Conservation (phyloP, 2,329 filamentous ascomycete genomes). For the Incumbomyces delicatus region DNA sequence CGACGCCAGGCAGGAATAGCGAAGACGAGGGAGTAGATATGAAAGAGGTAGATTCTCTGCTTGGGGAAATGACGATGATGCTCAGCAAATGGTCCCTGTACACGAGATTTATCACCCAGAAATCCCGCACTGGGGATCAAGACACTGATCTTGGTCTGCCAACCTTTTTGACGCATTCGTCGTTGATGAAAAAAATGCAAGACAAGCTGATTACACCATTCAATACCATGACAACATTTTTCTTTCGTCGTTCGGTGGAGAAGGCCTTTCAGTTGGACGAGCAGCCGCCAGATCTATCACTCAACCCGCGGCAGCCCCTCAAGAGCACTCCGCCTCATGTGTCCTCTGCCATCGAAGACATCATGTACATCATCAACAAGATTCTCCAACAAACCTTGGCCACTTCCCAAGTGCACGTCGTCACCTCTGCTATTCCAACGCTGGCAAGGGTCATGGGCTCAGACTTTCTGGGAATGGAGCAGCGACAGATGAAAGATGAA, state of each 20-base stretch:
- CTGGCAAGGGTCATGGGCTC: slow-evolving; percentile 70
- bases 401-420: slow-evolving; percentile 71
- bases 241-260: slow-evolving; percentile 90
- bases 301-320: slow-evolving; percentile 63
- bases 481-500: slow-evolving; percentile 95
- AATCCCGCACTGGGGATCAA: slow-evolving; percentile 56
- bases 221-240: slow-evolving; percentile 88
- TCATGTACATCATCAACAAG: slow-evolving; percentile 98
- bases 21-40: slow-evolving; percentile 94
- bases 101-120: slow-evolving; percentile 75
- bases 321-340: slow-evolving; percentile 79
- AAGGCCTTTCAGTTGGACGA: slow-evolving; percentile 97
- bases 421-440: slow-evolving; percentile 67
- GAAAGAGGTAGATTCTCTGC: slow-evolving; percentile 82
- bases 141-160: slow-evolving; percentile 56
- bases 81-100: slow-evolving; percentile 89
- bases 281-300: slow-evolving; percentile 64
- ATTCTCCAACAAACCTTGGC: slow-evolving; percentile 78
- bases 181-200: slow-evolving; percentile 67
- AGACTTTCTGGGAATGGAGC: slow-evolving; percentile 94
- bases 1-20: slow-evolving; percentile 57
- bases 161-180: slow-evolving; percentile 65
- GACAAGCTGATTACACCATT: slow-evolving; percentile 69
- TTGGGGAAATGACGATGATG: slow-evolving; percentile 87
- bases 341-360: slow-evolving; percentile 90